phyloP scores from a whole-genome alignment of 73 alveolate genomes.

The Blepharisma stoltei region DNA sequence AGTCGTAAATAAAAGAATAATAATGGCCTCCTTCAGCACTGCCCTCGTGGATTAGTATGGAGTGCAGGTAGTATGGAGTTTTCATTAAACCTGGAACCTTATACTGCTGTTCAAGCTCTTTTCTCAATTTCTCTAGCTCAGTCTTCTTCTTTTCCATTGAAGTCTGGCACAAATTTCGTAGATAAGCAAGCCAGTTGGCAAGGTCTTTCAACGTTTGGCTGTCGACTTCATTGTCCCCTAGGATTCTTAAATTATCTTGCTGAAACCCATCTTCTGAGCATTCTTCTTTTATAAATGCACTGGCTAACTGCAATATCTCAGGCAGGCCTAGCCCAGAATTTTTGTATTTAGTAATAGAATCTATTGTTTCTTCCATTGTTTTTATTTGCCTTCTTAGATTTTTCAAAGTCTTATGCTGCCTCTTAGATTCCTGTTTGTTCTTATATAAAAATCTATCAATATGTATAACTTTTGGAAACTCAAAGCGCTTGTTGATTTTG shows the following conservation, averaged over 20 bases:
- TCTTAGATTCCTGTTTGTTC: conserved; percentile 35
- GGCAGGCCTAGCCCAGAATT: conserved; percentile 23
- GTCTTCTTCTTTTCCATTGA: conserved; percentile 28
- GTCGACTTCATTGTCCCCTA: too few relatives aligned
- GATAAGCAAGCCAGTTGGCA: too few relatives aligned
- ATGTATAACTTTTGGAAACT: conserved; percentile 65
- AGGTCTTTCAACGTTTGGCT: too few relatives aligned
- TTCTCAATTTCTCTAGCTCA: conserved; percentile 36
- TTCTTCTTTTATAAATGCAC: too few relatives aligned
- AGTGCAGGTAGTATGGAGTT: conserved; percentile 46
- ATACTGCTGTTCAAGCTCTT: conserved; percentile 37
- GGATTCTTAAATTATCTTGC: too few relatives aligned
- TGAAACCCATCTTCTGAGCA: too few relatives aligned
- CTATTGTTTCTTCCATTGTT: conserved; percentile 37
- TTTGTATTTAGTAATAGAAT: conserved; percentile 23
- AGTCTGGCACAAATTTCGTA: too few relatives aligned
- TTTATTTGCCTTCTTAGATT: conserved; percentile 34
- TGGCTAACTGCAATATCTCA: too few relatives aligned
- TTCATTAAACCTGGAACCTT: conserved; percentile 34
- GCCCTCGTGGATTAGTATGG: conserved; percentile 76
- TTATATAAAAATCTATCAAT: conserved; percentile 65
- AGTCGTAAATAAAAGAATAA: conserved; percentile 66
- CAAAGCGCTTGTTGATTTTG: conserved; percentile 58
- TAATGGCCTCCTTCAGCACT: conserved; percentile 77
- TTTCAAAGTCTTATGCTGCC: conserved; percentile 43